Percentiles rank a stretch among this genome's conserved stretches.
These are phyloP conservation scores for Globisporangium acanthophoron DNA, from an alignment of 352 stramenopile species.

Conservation along the genomic window DNA sequence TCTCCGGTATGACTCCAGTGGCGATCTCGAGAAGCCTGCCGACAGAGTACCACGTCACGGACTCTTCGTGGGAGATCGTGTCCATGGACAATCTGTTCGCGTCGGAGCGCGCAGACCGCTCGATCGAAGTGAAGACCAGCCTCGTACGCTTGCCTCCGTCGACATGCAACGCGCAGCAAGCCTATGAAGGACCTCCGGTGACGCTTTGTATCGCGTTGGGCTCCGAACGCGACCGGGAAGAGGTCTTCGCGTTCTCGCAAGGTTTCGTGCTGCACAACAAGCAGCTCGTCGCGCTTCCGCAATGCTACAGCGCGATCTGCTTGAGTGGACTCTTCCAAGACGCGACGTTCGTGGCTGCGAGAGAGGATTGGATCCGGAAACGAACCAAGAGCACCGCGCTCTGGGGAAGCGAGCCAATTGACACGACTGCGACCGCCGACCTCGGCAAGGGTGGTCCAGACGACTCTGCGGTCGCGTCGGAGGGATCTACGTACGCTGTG, in stretches of 20 bases:
- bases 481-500: constrained; percentile 1
- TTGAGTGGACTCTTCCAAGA: constrained; percentile 5
- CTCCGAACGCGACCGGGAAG: constrained; percentile 5
- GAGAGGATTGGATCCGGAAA: constrained; percentile 8
- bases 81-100: constrained; percentile 11
- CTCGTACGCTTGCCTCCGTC: constrained; percentile 6
- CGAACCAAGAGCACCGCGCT: constrained; percentile 1
- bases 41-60: constrained; percentile 4
- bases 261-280: constrained; percentile 8
- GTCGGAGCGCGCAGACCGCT: constrained; percentile 1
- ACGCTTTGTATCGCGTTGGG: constrained; percentile 3
- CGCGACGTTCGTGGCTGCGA: constrained; percentile 3
- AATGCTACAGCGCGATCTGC: constrained; percentile 8
- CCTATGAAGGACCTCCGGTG: not conserved
- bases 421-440: not conserved
- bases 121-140: not conserved
- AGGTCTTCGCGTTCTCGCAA: constrained; percentile 4
- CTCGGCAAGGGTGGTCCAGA: not conserved
- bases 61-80: constrained; percentile 6
- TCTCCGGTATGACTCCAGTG: constrained; percentile 6
- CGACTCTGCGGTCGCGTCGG: too few relatives aligned
- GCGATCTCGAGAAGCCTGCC: constrained; percentile 4
- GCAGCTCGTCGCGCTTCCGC: constrained; percentile 9
- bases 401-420: not conserved
- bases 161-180: not conserved